A percentile compares a stretch with the other conserved stretches of the same genome.
Evolutionary conservation across 2,329 filamentous ascomycete genomes (phyloP).

Genomic region (Sporothrix mexicana): DNA sequence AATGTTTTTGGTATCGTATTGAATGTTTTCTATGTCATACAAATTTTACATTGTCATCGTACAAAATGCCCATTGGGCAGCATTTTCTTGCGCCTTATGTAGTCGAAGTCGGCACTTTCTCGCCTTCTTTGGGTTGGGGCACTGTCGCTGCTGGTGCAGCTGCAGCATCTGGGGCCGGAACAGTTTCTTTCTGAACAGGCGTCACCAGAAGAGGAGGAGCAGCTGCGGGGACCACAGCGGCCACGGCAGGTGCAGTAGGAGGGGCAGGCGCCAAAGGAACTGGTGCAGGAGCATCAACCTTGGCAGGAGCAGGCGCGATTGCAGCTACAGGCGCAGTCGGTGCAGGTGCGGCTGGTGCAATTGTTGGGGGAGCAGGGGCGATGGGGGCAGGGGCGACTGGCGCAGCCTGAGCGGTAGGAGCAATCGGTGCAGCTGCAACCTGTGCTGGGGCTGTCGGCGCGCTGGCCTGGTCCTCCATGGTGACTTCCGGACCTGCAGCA

Average conservation of each 20-base stretch:
- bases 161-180: neutral
- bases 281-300: neutral
- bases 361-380: neutral
- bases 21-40: neutral
- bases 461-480: neutral
- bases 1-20: slow-evolving; percentile 20
- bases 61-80: neutral
- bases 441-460: neutral
- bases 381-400: neutral
- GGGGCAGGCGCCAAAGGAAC: neutral
- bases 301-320: neutral
- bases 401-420: neutral
- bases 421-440: no score
- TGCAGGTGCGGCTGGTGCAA: neutral
- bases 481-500: neutral
- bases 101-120: neutral
- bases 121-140: neutral
- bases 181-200: neutral
- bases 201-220: neutral
- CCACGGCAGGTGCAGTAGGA: slow-evolving; percentile 1
- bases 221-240: neutral
- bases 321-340: neutral
- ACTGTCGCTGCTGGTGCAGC: neutral
- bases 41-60: slow-evolving; percentile 6
- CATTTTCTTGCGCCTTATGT: neutral